Evolutionary conservation across 352 stramenopile species (phyloP).

Genomic region (Pythium periplocum): DNA sequence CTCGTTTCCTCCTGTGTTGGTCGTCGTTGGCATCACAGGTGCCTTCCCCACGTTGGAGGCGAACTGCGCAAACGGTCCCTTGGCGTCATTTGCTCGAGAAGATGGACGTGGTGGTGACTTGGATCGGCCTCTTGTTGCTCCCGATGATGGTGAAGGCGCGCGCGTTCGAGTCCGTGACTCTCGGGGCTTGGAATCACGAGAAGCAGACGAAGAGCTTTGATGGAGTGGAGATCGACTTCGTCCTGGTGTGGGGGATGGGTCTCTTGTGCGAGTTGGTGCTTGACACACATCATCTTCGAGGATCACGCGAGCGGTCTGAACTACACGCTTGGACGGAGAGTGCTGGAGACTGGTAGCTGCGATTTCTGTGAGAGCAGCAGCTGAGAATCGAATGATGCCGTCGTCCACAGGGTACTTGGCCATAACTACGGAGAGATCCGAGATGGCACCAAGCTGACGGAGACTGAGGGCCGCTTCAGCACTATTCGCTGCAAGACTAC

Average conservation of each 20-base stretch:
- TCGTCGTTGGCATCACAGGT: slow-evolving; percentile 7
- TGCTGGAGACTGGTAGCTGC: slow-evolving; percentile 48
- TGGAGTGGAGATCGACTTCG: too few species aligned
- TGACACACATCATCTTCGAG: slow-evolving; percentile 30
- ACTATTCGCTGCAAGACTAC: slow-evolving; percentile 48
- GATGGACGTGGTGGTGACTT: slow-evolving; percentile 29
- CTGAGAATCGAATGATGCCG: slow-evolving; percentile 68
- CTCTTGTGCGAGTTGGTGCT: neutral
- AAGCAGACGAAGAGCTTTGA: too few species aligned
- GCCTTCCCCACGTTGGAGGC: slow-evolving; percentile 18
- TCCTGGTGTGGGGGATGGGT: too few species aligned
- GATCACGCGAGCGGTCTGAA: slow-evolving; percentile 62
- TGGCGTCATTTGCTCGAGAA: neutral
- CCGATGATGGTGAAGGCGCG: slow-evolving; percentile 1
- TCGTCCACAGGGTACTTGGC: slow-evolving; percentile 68
- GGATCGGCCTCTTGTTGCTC: slow-evolving; percentile 17
- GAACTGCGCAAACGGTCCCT: slow-evolving; percentile 22
- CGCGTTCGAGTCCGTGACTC: too few species aligned
- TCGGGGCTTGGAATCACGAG: too few species aligned
- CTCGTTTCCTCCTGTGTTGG: too few species aligned
- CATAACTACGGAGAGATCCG: slow-evolving; percentile 65
- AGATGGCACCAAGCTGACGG: slow-evolving; percentile 46
- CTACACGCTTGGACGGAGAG: slow-evolving; percentile 53
- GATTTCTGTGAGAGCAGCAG: slow-evolving; percentile 46
- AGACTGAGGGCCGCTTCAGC: slow-evolving; percentile 31